Conservation (phyloP, 306 rosid genomes). For the Leucaena leucocephala region DNA sequence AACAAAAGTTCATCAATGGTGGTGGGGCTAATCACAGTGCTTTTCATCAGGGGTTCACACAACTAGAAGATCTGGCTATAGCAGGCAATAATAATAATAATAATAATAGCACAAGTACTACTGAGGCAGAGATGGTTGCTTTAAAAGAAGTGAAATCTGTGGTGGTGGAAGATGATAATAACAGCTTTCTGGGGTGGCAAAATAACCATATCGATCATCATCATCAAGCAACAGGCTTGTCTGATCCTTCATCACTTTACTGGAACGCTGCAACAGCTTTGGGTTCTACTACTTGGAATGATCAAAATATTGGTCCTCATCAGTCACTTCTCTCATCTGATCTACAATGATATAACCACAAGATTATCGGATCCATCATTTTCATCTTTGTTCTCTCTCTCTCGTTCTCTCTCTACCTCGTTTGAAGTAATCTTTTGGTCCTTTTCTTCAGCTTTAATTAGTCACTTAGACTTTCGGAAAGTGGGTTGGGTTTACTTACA, state of each 20-base stretch:
- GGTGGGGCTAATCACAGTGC: slow-evolving; percentile 37
- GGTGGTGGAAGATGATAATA: background rate
- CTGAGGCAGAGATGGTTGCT: slow-evolving; percentile 22
- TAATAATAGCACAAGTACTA: background rate
- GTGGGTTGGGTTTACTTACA: slow-evolving; percentile 37
- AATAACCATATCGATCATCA: slow-evolving; percentile 5
- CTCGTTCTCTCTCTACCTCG: background rate
- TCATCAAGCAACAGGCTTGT: slow-evolving; percentile 43
- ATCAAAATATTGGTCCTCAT: slow-evolving; percentile 69
- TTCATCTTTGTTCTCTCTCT: slow-evolving; percentile 36
- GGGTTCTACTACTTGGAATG: slow-evolving; percentile 70
- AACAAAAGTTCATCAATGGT: slow-evolving; percentile 54
- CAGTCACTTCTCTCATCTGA: slow-evolving; percentile 69
- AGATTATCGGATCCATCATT: slow-evolving; percentile 30
- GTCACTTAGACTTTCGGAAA: background rate
- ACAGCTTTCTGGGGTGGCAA: slow-evolving; percentile 6
- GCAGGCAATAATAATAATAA: background rate
- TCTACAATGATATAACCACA: slow-evolving; percentile 49
- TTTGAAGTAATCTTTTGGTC: background rate
- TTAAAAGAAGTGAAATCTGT: slow-evolving; percentile 60
- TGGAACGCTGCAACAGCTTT: slow-evolving; percentile 66
- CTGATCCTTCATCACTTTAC: slow-evolving; percentile 66
- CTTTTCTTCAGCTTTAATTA: slow-evolving; percentile 4
- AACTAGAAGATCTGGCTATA: no score
- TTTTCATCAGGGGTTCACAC: slow-evolving; percentile 48